Evolutionary conservation across 2,329 filamentous ascomycete genomes (phyloP).

Genomic region (Helotiales sp.): DNA sequence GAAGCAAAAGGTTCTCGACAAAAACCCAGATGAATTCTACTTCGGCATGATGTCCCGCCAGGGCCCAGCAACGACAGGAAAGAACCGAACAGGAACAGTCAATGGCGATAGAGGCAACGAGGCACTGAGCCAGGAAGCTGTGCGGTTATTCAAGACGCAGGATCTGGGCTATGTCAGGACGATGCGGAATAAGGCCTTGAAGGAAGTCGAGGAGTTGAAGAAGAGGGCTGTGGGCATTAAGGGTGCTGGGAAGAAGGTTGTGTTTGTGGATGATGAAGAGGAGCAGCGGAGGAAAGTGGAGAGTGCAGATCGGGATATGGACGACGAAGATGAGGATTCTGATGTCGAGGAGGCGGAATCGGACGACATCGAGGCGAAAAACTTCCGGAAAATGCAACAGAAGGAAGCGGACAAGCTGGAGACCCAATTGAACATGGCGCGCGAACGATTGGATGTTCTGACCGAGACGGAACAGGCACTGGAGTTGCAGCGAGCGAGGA

Average conservation of each 20-base stretch:
- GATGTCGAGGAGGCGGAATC: slow-evolving; percentile 37
- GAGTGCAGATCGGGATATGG: slow-evolving; percentile 32
- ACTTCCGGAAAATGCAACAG: slow-evolving; percentile 49
- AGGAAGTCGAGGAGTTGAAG: slow-evolving; percentile 62
- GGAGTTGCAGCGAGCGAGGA: slow-evolving; percentile 63
- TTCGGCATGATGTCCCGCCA: slow-evolving; percentile 70
- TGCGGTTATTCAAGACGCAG: slow-evolving; percentile 70
- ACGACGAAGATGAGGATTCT: slow-evolving; percentile 28
- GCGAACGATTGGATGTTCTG: slow-evolving; percentile 59
- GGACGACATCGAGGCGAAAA: slow-evolving; percentile 36
- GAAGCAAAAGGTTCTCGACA: slow-evolving; percentile 64
- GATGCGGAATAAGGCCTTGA: slow-evolving; percentile 62
- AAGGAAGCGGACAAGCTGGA: slow-evolving; percentile 56
- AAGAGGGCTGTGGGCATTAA: slow-evolving; percentile 53
- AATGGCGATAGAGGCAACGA: slow-evolving; percentile 63
- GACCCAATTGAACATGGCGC: slow-evolving; percentile 54
- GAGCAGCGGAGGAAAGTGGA: slow-evolving; percentile 33
- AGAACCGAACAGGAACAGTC: slow-evolving; percentile 59
- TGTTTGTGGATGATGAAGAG: slow-evolving; percentile 44
- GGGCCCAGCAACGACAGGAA: slow-evolving; percentile 58
- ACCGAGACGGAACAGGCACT: slow-evolving; percentile 61
- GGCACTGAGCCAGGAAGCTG: slow-evolving; percentile 59
- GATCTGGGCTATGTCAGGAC: slow-evolving; percentile 69
- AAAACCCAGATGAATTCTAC: slow-evolving; percentile 77
- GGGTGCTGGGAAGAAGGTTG: slow-evolving; percentile 43